Percentiles rank a stretch among this genome's conserved stretches.
Conservation (phyloP, 1,139 yeast species). For the Tardiomyces depauwii region DNA sequence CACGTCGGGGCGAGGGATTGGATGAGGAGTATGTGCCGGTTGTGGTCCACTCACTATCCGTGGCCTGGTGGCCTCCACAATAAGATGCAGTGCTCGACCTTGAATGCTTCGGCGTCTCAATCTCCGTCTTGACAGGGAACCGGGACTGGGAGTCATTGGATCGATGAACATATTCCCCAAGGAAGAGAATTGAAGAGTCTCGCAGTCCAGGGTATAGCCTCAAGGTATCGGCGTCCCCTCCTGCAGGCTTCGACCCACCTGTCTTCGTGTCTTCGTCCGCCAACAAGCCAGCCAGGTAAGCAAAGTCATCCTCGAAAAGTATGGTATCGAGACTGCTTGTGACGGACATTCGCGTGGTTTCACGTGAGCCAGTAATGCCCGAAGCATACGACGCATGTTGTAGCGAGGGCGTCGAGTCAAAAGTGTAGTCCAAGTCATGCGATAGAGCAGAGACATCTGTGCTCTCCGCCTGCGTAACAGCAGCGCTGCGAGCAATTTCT, state of each 20-base stretch:
- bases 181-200: conserved; percentile 21
- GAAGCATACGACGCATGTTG: not conserved
- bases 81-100: not conserved
- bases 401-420: not conserved
- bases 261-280: conserved; percentile 14
- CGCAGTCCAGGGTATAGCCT: conserved; percentile 20
- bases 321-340: not conserved
- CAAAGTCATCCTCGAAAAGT: conserved; percentile 17
- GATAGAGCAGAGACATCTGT: not conserved
- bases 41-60: not conserved
- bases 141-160: conserved; percentile 6
- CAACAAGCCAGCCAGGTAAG: conserved; percentile 23
- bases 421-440: not conserved
- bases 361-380: not conserved
- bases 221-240: conserved; percentile 2
- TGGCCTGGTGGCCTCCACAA: not conserved
- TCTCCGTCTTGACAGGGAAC: not conserved
- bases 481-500: not conserved
- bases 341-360: not conserved
- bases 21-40: not conserved
- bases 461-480: not conserved
- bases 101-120: conserved; percentile 1
- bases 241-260: not conserved
- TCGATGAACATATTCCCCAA: conserved; percentile 20
- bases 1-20: conserved; percentile 6